Conservation (phyloP, 768 basidiomycete species). For the Tylopilus vinaceipallidus region DNA sequence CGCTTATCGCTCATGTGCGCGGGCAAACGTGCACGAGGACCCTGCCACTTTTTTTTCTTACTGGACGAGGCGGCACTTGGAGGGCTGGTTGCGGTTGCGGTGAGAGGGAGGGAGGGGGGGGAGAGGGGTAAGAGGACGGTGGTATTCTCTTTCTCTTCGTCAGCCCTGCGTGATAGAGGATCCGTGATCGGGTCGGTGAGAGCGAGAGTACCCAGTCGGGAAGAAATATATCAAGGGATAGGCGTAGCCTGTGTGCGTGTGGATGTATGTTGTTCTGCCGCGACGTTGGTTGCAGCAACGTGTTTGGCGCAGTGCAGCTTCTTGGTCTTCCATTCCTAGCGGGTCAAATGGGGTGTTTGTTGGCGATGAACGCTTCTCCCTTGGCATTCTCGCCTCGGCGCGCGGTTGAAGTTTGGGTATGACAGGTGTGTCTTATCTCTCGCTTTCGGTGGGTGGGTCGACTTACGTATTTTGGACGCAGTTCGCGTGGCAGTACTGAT, state of each 20-base stretch:
- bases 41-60: slow-evolving; percentile 5
- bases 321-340: slow-evolving; percentile 12
- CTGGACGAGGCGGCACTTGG: background rate
- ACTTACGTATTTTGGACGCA: slow-evolving; percentile 9
- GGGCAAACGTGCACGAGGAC: slow-evolving; percentile 4
- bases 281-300: slow-evolving; percentile 14
- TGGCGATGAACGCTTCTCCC: no score
- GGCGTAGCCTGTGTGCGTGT: no score
- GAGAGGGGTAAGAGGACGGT: background rate
- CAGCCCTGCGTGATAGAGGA: background rate
- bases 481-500: slow-evolving; percentile 5
- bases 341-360: no score
- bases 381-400: slow-evolving; percentile 9
- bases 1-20: slow-evolving; percentile 11
- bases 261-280: no score
- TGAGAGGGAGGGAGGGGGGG: no score
- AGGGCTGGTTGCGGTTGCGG: no score
- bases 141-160: slow-evolving; percentile 3
- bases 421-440: background rate
- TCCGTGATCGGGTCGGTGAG: slow-evolving; percentile 4
- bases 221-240: no score
- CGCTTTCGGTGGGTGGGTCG: background rate
- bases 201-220: no score
- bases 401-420: background rate
- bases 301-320: slow-evolving; percentile 22